Evolutionary conservation across 306 rosid genomes (phyloP), one percentile per base, ranked within the genome.

Genomic region (Dalbergia cochinchinensis): DNA sequence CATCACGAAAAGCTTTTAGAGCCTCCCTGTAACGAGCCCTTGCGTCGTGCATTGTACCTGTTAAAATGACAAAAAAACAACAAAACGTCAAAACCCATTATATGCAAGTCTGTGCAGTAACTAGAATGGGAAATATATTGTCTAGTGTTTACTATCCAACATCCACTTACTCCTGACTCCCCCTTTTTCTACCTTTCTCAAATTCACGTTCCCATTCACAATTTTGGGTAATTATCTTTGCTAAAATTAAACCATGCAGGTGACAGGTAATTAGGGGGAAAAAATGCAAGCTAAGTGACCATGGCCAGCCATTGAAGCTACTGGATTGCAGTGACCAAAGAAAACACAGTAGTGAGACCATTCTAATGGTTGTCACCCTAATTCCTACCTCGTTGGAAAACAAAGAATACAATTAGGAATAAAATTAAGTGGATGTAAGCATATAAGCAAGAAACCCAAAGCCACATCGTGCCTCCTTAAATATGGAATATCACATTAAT

Each of bases 21-120:
- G 98, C 96, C 81, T 91, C 98, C 80, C 82, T 83, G 77, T 92
- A 60, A 62, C 80, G 83, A 26, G 94, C 94, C 82, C 88, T 88
- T 50, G 83, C 92, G 83, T 93, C 89, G n/a, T 82, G 57, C 65
- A 96, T 86, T 6, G 75, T 70, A 63, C 98, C 98, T 96, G 86
- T 57, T 63, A 81, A 78, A 61, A 48, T 10, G 13, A 70, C 34
- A 13, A 37, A 45, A 54, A 70, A 16, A 69, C 55, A 65, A 67
- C n/a, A 58, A 18, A 26, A 26, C 1, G 31, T 26, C 31, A 26
- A 26, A 69, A 37, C 59, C 39, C 58, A 47, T 61, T 31, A 50
- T 60, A 20, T 18, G 50, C 14, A 31, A 64, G 41, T 58, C 47
- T 48, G 19, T n/a, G 11, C 19, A 35, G 60, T 42, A 76, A 39